Evolutionary conservation across 2,329 filamentous ascomycete species (phyloP).

Genomic region (Teratosphaeria nubilosa): DNA sequence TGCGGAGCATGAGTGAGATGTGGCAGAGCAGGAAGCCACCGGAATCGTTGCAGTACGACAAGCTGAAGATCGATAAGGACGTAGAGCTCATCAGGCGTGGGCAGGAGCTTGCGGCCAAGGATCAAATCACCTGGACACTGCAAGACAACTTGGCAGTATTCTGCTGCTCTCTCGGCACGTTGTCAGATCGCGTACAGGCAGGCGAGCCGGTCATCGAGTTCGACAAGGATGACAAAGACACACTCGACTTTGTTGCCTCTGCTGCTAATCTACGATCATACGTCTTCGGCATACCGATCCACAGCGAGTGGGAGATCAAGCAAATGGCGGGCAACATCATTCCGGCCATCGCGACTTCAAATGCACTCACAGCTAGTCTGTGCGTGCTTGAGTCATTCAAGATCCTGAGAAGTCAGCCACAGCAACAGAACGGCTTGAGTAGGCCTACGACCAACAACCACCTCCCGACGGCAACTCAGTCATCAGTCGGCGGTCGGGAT

Average conservation of each 20-base stretch:
- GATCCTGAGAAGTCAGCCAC: constrained; percentile 54
- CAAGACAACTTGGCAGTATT: constrained; percentile 81
- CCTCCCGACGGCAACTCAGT: constrained; percentile 3
- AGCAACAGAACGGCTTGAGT: constrained; percentile 5
- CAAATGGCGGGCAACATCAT: constrained; percentile 99
- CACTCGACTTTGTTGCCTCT: constrained; percentile 84
- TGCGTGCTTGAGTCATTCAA: constrained; percentile 92
- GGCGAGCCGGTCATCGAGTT: constrained; percentile 62
- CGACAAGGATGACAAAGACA: constrained; percentile 94
- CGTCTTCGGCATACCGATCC: constrained; percentile 79
- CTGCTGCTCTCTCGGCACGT: constrained; percentile 66
- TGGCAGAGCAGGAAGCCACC: constrained; percentile 79
- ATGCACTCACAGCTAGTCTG: constrained; percentile 87
- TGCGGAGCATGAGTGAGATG: constrained; percentile 88
- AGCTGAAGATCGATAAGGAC: constrained; percentile 27
- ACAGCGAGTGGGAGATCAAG: constrained; percentile 93
- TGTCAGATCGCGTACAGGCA: constrained; percentile 62
- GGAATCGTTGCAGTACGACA: constrained; percentile 59
- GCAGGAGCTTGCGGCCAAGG: constrained; percentile 44
- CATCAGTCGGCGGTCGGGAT: constrained; percentile 5
- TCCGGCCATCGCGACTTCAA: constrained; percentile 93
- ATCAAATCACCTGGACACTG: constrained; percentile 70
- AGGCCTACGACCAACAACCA: constrained; percentile 9
- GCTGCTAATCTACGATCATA: constrained; percentile 81
- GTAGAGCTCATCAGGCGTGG: constrained; percentile 23